These are phyloP conservation scores for Cyathus striatus DNA, from an alignment of 768 basidiomycete genomes.

Conservation along the genomic window DNA sequence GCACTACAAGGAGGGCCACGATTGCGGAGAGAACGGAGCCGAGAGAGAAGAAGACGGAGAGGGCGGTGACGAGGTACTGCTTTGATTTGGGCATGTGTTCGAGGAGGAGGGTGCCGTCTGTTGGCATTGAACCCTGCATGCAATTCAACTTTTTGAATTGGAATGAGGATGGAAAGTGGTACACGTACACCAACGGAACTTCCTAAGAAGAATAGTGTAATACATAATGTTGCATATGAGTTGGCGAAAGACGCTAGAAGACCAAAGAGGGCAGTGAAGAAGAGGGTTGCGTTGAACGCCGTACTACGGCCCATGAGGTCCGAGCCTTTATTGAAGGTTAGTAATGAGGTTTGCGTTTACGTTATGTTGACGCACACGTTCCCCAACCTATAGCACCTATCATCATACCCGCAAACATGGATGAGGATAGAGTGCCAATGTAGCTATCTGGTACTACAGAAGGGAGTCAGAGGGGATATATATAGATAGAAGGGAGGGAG, in stretches of 20 bases:
- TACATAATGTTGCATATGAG: constrained; percentile 65
- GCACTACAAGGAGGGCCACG: constrained; percentile 76
- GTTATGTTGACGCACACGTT: constrained; percentile 51
- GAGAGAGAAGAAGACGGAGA: constrained; percentile 94
- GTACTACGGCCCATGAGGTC: constrained; percentile 84
- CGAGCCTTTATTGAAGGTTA: constrained; percentile 42
- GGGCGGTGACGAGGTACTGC: constrained; percentile 85
- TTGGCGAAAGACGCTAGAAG: constrained; percentile 69
- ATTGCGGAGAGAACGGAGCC: constrained; percentile 85
- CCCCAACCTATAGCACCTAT: constrained; percentile 90
- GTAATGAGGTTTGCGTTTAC: neutral
- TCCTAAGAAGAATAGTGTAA: constrained; percentile 81
- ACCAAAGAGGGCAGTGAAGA: constrained; percentile 88
- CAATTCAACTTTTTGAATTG: neutral
- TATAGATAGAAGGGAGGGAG: neutral
- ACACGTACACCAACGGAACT: constrained; percentile 84
- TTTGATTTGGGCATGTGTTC: constrained; percentile 94
- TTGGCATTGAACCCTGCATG: constrained; percentile 87
- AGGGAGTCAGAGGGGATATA: neutral
- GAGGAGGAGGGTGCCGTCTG: constrained; percentile 86
- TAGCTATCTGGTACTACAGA: constrained; percentile 61
- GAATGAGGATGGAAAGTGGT: neutral
- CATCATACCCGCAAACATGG: constrained; percentile 98
- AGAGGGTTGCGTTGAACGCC: constrained; percentile 90
- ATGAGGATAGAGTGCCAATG: constrained; percentile 80